phyloP scores from a whole-genome alignment of 805 yeast species.

The Pichia californica region DNA sequence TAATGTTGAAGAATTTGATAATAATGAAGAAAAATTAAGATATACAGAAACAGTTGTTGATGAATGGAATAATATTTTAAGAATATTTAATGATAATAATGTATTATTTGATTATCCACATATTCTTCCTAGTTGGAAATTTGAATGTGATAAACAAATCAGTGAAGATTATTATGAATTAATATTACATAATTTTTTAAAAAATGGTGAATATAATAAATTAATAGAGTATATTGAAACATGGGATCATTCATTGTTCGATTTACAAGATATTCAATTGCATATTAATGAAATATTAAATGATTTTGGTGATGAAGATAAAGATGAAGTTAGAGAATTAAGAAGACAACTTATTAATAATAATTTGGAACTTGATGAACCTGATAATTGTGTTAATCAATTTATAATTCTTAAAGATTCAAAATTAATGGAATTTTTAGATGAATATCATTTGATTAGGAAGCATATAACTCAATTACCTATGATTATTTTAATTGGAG shows the following conservation, averaged over 20 bases:
- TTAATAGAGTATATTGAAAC: slow-evolving; percentile 38
- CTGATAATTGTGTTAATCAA: slow-evolving; percentile 58
- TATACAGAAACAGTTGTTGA: slow-evolving; percentile 22
- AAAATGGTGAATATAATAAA: slow-evolving; percentile 25
- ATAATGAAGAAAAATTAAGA: slow-evolving; percentile 12
- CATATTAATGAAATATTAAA: background rate
- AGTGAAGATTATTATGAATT: slow-evolving; percentile 38
- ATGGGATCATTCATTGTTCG: slow-evolving; percentile 59
- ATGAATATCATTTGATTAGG: slow-evolving; percentile 55
- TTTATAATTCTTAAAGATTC: slow-evolving; percentile 51
- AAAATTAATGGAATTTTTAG: slow-evolving; percentile 49
- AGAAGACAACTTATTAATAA: slow-evolving; percentile 44
- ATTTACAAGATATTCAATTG: slow-evolving; percentile 30
- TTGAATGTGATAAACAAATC: slow-evolving; percentile 21
- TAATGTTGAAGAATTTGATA: slow-evolving; percentile 20
- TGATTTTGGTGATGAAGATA: background rate
- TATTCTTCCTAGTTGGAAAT: slow-evolving; percentile 44
- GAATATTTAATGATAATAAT: slow-evolving; percentile 42
- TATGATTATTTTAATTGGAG: slow-evolving; percentile 35
- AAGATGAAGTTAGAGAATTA: slow-evolving; percentile 18
- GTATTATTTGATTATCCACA: slow-evolving; percentile 42
- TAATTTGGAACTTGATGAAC: slow-evolving; percentile 52
- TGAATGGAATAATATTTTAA: slow-evolving; percentile 65
- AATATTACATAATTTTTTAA: slow-evolving; percentile 41
- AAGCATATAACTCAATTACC: slow-evolving; percentile 46